Evolutionary conservation across 140 eudicot species (phyloP).

Genomic region (Stevia rebaudiana): DNA sequence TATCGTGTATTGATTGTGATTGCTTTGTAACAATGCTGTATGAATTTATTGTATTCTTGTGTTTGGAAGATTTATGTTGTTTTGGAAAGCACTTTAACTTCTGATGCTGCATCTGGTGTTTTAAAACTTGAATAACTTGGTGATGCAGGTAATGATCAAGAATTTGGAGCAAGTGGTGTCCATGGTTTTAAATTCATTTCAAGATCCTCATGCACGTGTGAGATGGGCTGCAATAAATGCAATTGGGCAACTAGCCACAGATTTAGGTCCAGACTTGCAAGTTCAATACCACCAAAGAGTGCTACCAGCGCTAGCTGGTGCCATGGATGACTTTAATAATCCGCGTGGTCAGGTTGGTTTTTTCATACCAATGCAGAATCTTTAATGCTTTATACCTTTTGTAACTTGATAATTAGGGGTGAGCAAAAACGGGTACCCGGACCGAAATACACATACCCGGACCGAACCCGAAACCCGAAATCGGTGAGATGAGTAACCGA

Average conservation of each 20-base stretch:
- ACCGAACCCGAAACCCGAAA: too few species aligned
- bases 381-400: not conserved
- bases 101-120: not conserved
- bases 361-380: not conserved
- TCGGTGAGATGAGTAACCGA: too few species aligned
- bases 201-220: slow-evolving; percentile 90
- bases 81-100: not conserved
- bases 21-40: not conserved
- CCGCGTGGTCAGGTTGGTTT: slow-evolving; percentile 79
- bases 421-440: too few species aligned
- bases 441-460: too few species aligned
- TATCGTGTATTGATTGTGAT: not conserved
- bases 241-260: slow-evolving; percentile 93
- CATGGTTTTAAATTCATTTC: slow-evolving; percentile 87
- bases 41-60: not conserved
- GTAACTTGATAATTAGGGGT: not conserved
- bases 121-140: slow-evolving; percentile 1
- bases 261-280: slow-evolving; percentile 97
- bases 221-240: slow-evolving; percentile 99
- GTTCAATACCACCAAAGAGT: slow-evolving; percentile 77
- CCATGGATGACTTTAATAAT: slow-evolving; percentile 91
- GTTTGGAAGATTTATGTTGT: not conserved
- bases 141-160: slow-evolving; percentile 78
- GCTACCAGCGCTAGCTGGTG: slow-evolving; percentile 78
- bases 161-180: slow-evolving; percentile 86